Evolutionary conservation across 345 rosid genomes (phyloP), one percentile per base, ranked within the genome.

Genomic region (Kandelia obovata): DNA sequence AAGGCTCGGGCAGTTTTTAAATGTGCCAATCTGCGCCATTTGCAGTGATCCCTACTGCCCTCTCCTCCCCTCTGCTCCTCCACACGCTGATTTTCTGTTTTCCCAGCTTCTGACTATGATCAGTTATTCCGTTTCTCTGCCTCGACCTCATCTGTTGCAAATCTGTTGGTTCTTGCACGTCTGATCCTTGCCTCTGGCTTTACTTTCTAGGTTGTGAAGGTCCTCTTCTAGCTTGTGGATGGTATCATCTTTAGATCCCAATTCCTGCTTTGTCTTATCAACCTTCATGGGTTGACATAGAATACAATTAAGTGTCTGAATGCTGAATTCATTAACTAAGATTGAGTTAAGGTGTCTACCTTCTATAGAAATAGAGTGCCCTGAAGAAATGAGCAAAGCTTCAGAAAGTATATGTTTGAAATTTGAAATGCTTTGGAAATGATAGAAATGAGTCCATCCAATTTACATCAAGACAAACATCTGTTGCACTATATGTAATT

Each of bases 1-100:
- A 77, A 73, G 56, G 57, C 63, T 77, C 61, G 72, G 88, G 92
- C 89, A 78, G 80, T 82, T 82, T 79, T 79, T 66, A 47, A 65
- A 68, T 67, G 77, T 79, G 72, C 75, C 86, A 64, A 66, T 49
- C 66, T 55, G 58, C 55, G 62, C 58, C 23, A 5, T 10, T 59
- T 47, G 3, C 39, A 9, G 19, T 1, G 2, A 35, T 32, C 6
- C 0, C 26, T 17, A 21, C 23, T 21, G 6, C 19, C 32, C 7
- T 35, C 32, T 20, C 39, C 35, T 35, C 32, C 28, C 39, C 35
- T 39, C 65, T 7, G 23, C 65, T 13, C 16, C 31, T 32, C 19
- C 19, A 5, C 59, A 0, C 15, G 2, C 31, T 8, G 9, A 16
- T 8, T 63, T 30, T 0, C 5, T 6, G 11, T 28, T 11, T 27